Percentiles rank a stretch among this genome's conserved stretches.
Conservation (phyloP, 2,329 filamentous ascomycete species). For the Keithomyces neogunnii region DNA sequence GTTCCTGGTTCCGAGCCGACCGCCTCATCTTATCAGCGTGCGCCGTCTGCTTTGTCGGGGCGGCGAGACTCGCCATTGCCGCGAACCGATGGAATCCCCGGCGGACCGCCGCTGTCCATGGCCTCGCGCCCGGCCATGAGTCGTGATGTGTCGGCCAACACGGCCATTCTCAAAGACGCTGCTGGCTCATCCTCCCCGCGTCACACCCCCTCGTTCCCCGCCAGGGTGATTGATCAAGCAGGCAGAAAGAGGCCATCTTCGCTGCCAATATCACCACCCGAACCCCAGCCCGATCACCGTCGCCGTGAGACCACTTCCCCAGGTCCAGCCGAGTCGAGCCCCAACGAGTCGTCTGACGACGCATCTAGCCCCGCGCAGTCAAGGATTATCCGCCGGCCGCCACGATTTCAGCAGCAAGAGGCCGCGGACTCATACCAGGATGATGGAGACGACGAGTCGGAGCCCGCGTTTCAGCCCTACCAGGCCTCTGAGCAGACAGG, state of each 20-base stretch:
- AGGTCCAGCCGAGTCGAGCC: slow-evolving; percentile 27
- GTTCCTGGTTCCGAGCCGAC: slow-evolving; percentile 40
- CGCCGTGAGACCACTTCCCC: slow-evolving; percentile 22
- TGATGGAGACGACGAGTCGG: slow-evolving; percentile 49
- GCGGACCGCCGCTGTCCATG: slow-evolving; percentile 34
- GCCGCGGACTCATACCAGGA: slow-evolving; percentile 28
- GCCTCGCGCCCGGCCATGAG: slow-evolving; percentile 37
- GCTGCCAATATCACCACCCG: slow-evolving; percentile 28
- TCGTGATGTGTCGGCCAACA: slow-evolving; percentile 40
- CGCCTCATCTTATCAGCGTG: slow-evolving; percentile 29
- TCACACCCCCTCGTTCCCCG: slow-evolving; percentile 11
- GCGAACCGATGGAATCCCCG: slow-evolving; percentile 35
- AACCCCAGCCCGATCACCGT: slow-evolving; percentile 12
- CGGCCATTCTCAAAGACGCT: slow-evolving; percentile 29
- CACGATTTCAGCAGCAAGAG: slow-evolving; percentile 38
- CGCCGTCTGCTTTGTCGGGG: slow-evolving; percentile 46
- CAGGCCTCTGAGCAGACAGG: slow-evolving; percentile 27
- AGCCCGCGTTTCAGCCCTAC: slow-evolving; percentile 47
- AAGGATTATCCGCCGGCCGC: slow-evolving; percentile 51
- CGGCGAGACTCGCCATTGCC: slow-evolving; percentile 48
- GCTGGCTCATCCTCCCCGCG: slow-evolving; percentile 22
- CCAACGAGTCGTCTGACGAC: slow-evolving; percentile 34
- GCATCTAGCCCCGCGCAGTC: slow-evolving; percentile 48
- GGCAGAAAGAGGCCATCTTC: slow-evolving; percentile 35
- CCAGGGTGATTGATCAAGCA: slow-evolving; percentile 18